Conservation (phyloP, 495 filamentous ascomycete species). For the Rusavskia elegans region DNA sequence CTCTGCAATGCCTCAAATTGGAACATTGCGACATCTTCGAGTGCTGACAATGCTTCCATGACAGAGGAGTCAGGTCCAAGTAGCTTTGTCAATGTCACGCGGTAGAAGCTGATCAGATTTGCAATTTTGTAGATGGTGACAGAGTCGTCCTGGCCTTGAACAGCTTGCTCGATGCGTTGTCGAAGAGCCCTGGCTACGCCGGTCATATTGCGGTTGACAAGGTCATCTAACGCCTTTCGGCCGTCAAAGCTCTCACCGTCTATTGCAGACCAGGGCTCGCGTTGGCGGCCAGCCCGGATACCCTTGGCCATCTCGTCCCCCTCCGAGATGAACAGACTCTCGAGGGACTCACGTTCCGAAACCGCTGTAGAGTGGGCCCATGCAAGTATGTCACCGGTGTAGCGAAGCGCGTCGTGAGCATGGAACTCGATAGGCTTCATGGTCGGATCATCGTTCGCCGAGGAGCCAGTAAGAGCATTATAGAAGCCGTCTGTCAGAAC, state of each 20-base stretch:
- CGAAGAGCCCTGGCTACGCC: conserved; percentile 63
- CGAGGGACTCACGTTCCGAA: conserved; percentile 82
- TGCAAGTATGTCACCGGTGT: conserved; percentile 93
- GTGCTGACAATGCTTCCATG: conserved; percentile 45
- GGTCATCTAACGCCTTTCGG: conserved; percentile 63
- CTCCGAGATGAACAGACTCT: conserved; percentile 78
- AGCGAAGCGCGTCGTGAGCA: conserved; percentile 82
- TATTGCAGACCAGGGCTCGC: conserved; percentile 67
- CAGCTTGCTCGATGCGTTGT: conserved; percentile 77
- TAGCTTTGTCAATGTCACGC: conserved; percentile 63
- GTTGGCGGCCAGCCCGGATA: conserved; percentile 71
- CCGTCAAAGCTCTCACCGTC: conserved; percentile 65
- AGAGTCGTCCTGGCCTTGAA: conserved; percentile 82
- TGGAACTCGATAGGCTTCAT: conserved; percentile 89
- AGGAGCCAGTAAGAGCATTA: conserved; percentile 67
- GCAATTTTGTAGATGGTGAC: conserved; percentile 79
- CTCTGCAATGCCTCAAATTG: conserved; percentile 71
- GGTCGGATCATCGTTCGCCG: conserved; percentile 28
- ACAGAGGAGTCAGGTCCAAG: conserved; percentile 54
- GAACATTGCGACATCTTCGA: conserved; percentile 63
- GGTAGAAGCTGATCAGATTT: conserved; percentile 82
- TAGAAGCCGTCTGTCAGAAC: conserved; percentile 84
- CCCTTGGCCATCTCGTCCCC: conserved; percentile 81
- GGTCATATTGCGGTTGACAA: conserved; percentile 74
- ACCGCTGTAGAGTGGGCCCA: conserved; percentile 92